Percentiles rank a stretch among this genome's conserved stretches.
Evolutionary conservation across 2,329 filamentous ascomycete species (phyloP).

Genomic region (Trichoderma guizhouense): DNA sequence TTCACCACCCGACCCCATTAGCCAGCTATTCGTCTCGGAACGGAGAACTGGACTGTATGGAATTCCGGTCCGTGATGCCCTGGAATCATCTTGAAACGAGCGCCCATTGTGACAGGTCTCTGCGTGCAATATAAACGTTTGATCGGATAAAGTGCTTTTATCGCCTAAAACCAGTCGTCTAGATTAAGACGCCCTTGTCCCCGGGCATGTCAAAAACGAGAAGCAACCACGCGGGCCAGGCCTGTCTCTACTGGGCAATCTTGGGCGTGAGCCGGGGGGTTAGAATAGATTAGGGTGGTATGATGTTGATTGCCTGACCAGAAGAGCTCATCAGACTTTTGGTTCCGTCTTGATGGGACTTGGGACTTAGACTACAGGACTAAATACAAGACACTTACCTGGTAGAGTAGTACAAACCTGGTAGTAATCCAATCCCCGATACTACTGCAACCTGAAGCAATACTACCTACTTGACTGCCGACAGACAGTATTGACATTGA

Average conservation of each 20-base stretch:
- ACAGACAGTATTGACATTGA: no score
- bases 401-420: neutral
- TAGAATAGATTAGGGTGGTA: conserved; percentile 2
- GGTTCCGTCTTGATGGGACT: neutral
- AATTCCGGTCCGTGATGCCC: neutral
- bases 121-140: neutral
- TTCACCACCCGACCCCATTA: neutral
- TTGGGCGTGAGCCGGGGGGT: neutral
- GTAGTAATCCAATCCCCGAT: neutral
- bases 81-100: neutral
- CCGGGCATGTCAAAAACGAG: neutral
- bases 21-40: no score
- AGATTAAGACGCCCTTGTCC: conserved; percentile 11
- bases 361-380: neutral
- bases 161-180: conserved; percentile 1
- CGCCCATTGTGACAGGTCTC: neutral
- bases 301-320: conserved; percentile 13
- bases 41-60: neutral
- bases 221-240: neutral
- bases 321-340: neutral
- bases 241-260: neutral
- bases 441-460: neutral
- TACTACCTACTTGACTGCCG: neutral
- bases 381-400: neutral
- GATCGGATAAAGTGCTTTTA: conserved; percentile 10